A percentile compares a stretch with the other conserved stretches of the same genome.
phyloP scores from a whole-genome alignment of 257 asterid species.

The Petrea volubilis region DNA sequence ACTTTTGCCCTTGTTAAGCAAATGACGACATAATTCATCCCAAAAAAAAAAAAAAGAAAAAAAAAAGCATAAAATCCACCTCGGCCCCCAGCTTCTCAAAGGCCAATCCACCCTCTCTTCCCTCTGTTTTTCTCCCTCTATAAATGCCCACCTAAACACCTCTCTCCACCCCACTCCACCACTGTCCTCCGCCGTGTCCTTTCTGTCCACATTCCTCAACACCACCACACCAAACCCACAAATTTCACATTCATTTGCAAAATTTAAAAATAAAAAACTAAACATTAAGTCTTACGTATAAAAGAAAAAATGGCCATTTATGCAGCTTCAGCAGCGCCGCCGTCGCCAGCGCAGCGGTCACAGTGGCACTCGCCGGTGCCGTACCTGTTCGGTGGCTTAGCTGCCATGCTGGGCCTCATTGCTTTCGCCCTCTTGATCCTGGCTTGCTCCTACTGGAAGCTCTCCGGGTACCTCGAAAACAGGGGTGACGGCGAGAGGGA shows the following conservation, averaged over 20 bases:
- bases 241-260: conserved; percentile 4
- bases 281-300: no score
- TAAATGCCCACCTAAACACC: conserved; percentile 30
- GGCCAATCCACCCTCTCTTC: conserved; percentile 17
- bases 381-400: conserved; percentile 85
- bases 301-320: conserved; percentile 32
- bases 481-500: conserved; percentile 43
- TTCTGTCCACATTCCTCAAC: conserved; percentile 11
- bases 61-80: conserved; percentile 26
- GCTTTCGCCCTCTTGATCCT: conserved; percentile 83
- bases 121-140: conserved; percentile 13
- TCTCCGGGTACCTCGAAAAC: conserved; percentile 54
- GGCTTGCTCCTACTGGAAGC: conserved; percentile 85
- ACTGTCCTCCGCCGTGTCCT: conserved; percentile 1
- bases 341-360: conserved; percentile 38
- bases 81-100: conserved; percentile 14
- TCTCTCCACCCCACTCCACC: conserved; percentile 26
- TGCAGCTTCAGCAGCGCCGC: conserved; percentile 31
- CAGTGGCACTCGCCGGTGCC: conserved; percentile 98
- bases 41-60: not conserved
- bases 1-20: conserved; percentile 19
- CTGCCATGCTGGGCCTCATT: conserved; percentile 88
- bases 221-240: not conserved
- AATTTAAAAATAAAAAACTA: not conserved
- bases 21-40: conserved; percentile 56